Percentiles rank a stretch among this genome's conserved stretches.
Evolutionary conservation across 441 rosid genomes (phyloP).

Genomic region (Iberis amara): DNA sequence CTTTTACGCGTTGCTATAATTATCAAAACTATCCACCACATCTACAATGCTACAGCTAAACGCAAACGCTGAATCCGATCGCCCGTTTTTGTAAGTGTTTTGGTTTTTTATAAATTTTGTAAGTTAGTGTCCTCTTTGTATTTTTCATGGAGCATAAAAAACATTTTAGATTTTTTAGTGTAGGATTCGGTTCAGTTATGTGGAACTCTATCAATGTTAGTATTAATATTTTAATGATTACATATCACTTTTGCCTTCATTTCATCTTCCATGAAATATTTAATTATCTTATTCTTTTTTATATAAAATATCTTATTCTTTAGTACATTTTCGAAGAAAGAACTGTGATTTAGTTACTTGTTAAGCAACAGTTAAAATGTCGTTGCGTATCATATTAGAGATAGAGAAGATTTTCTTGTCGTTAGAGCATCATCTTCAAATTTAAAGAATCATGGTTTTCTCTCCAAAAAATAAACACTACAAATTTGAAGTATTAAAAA

Average conservation of each 20-base stretch:
- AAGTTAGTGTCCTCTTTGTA: not conserved
- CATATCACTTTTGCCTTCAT: conserved; percentile 3
- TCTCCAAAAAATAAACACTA: too few species aligned
- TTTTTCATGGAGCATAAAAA: conserved; percentile 23
- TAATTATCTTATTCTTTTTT: not conserved
- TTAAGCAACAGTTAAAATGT: not conserved
- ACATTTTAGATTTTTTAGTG: conserved; percentile 13
- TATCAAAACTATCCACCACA: conserved; percentile 22
- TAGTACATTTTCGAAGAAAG: not conserved
- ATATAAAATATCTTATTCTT: too few species aligned
- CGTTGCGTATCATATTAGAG: too few species aligned
- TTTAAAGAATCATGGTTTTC: too few species aligned
- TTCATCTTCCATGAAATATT: not conserved
- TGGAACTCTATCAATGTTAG: conserved; percentile 17
- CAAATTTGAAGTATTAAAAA: too few species aligned
- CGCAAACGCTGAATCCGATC: conserved; percentile 24
- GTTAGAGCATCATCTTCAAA: too few species aligned
- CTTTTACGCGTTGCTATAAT: conserved; percentile 24
- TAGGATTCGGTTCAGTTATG: conserved; percentile 14
- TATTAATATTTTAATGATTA: conserved; percentile 21
- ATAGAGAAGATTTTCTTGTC: too few species aligned
- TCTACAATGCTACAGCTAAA: conserved; percentile 15
- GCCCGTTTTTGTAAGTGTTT: conserved; percentile 21
- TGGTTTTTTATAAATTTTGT: not conserved
- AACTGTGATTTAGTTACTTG: not conserved